These are phyloP conservation scores for Pinguiococcus pyrenoidosus DNA, from an alignment of 108 stramenopile species.

Conservation along the genomic window DNA sequence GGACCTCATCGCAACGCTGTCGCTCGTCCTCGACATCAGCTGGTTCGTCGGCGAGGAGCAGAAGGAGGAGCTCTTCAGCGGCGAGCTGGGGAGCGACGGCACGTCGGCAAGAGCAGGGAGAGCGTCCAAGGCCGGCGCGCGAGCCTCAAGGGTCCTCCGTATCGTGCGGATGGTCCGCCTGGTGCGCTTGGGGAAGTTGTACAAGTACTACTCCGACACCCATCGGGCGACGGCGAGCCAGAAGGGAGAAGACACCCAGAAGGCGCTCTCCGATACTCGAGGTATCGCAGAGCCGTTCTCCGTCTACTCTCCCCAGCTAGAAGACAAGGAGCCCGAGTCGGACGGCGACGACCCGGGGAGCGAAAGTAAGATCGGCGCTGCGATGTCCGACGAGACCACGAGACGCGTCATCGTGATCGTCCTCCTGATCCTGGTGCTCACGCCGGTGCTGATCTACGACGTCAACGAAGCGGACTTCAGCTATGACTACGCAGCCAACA, in stretches of 20 bases:
- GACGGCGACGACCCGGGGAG: too few relatives aligned
- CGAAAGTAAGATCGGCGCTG: constrained; percentile 52
- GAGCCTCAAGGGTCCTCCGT: neutral
- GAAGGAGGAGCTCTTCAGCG: neutral
- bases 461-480: constrained; percentile 15
- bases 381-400: constrained; percentile 55
- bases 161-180: constrained; percentile 53
- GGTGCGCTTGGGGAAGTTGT: constrained; percentile 52
- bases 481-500: constrained; percentile 20
- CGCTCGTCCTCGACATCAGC: constrained; percentile 25
- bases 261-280: neutral
- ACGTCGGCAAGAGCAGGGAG: neutral
- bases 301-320: too few relatives aligned
- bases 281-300: too few relatives aligned
- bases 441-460: constrained; percentile 19
- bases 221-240: too few relatives aligned
- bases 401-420: constrained; percentile 44
- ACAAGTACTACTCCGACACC: constrained; percentile 30
- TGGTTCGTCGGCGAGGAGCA: constrained; percentile 1
- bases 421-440: constrained; percentile 15
- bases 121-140: constrained; percentile 2
- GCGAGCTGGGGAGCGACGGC: neutral
- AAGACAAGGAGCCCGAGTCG: neutral
- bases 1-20: constrained; percentile 49
- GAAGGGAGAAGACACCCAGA: neutral